A percentile compares a stretch with the other conserved stretches of the same genome.
These are phyloP conservation scores for Gigaspora rosea DNA, from an alignment of 192 early-diverging fungal genomes.

Conservation along the genomic window DNA sequence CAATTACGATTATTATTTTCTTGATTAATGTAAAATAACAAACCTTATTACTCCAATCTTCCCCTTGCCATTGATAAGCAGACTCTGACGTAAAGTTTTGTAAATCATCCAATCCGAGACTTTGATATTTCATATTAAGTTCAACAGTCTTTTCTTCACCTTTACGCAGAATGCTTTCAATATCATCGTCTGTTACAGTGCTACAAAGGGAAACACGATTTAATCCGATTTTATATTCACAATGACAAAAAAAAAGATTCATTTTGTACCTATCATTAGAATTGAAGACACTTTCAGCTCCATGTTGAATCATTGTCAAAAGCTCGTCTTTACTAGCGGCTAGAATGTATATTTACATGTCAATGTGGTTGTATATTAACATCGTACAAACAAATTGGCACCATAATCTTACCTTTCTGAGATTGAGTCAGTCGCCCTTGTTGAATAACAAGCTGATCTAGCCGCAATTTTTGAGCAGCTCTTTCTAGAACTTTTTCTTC, in stretches of 20 bases:
- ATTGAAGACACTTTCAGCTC: constrained; percentile 84
- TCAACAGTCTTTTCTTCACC: constrained; percentile 89
- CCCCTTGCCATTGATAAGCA: constrained; percentile 95
- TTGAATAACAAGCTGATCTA: constrained; percentile 99
- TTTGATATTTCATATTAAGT: constrained; percentile 86
- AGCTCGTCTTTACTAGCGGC: constrained; percentile 80
- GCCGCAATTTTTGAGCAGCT: constrained; percentile 93
- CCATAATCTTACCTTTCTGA: constrained; percentile 53
- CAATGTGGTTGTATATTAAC: no score
- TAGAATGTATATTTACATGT: constrained; percentile 4
- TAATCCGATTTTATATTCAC: background rate
- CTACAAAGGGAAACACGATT: constrained; percentile 31
- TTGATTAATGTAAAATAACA: background rate
- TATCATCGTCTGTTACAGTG: constrained; percentile 77
- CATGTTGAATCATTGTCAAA: constrained; percentile 96
- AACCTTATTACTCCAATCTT: constrained; percentile 86
- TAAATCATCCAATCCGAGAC: constrained; percentile 90
- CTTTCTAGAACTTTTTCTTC: constrained; percentile 97
- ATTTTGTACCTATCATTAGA: constrained; percentile 47
- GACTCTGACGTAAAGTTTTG: constrained; percentile 84
- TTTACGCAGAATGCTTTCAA: constrained; percentile 77
- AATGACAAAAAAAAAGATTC: constrained; percentile 29
- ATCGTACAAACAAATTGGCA: background rate
- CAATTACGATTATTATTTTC: background rate
- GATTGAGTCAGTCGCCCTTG: constrained; percentile 82